Percentiles rank a stretch among this genome's conserved stretches.
These are phyloP conservation scores for Mortierella antarctica DNA, from an alignment of 192 early-diverging fungal species.

Conservation along the genomic window DNA sequence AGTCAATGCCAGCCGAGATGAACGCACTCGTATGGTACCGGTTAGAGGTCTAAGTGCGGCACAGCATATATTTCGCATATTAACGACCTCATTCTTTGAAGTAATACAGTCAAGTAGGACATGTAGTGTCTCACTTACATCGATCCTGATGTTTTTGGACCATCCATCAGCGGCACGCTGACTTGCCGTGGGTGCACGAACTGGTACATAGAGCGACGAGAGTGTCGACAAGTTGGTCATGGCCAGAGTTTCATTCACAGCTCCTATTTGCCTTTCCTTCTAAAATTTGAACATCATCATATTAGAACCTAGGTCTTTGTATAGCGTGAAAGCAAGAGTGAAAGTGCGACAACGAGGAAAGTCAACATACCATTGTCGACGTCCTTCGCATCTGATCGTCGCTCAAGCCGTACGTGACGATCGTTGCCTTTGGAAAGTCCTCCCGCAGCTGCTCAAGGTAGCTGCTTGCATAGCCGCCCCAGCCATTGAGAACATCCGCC, in stretches of 20 bases:
- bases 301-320: neutral
- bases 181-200: constrained; percentile 48
- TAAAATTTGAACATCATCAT: constrained; percentile 11
- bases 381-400: constrained; percentile 30
- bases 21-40: constrained; percentile 68
- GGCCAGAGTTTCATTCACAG: constrained; percentile 54
- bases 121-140: constrained; percentile 40
- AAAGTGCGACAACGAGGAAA: neutral
- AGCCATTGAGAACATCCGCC: constrained; percentile 70
- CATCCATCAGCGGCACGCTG: constrained; percentile 23
- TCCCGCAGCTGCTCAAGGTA: constrained; percentile 71
- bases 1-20: constrained; percentile 64
- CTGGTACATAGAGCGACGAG: constrained; percentile 64
- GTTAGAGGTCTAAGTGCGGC: constrained; percentile 19
- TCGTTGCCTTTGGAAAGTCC: constrained; percentile 74
- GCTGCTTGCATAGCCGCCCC: constrained; percentile 74
- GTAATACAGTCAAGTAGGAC: neutral
- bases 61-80: neutral
- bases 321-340: neutral
- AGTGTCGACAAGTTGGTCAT: constrained; percentile 51
- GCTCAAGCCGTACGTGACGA: constrained; percentile 68
- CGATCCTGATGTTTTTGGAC: constrained; percentile 46
- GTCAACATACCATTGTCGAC: constrained; percentile 16
- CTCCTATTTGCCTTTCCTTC: constrained; percentile 43
- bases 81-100: neutral